Conservation (phyloP, 1,284 basidiomycete genomes). For the Leccinum fuscescens region DNA sequence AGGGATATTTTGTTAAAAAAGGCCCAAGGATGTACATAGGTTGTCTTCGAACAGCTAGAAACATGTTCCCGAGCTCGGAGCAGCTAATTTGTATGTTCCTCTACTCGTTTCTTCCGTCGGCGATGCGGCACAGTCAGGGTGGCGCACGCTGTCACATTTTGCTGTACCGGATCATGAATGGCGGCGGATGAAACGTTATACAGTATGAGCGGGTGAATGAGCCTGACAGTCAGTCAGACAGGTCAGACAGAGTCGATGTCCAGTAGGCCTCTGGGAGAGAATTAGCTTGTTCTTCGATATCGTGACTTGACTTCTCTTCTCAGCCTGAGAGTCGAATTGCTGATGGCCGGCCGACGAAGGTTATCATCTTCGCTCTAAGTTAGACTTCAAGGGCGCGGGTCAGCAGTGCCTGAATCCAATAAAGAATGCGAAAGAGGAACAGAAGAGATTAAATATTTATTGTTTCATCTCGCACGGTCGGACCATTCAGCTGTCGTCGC, state of each 20-base stretch:
- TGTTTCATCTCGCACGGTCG: slow-evolving; percentile 19
- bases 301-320: slow-evolving; percentile 15
- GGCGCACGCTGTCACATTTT: neutral
- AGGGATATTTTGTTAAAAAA: neutral
- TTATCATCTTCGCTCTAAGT: slow-evolving; percentile 25
- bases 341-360: slow-evolving; percentile 23
- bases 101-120: neutral
- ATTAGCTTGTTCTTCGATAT: neutral
- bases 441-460: neutral
- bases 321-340: slow-evolving; percentile 9
- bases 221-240: neutral
- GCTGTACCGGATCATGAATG: neutral
- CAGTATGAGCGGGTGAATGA: neutral
- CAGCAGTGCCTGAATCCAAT: slow-evolving; percentile 8
- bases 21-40: neutral
- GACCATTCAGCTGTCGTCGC: slow-evolving; percentile 19
- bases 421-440: slow-evolving; percentile 19
- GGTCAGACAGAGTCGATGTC: neutral
- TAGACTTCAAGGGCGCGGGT: slow-evolving; percentile 9
- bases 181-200: neutral
- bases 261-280: neutral
- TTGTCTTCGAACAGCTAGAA: neutral
- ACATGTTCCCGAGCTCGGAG: neutral
- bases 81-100: neutral
- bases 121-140: neutral